Evolutionary conservation across 495 filamentous ascomycete species (phyloP), one percentile per base, ranked within the genome.

Genomic region (Massariosphaeria phaeospora): DNA sequence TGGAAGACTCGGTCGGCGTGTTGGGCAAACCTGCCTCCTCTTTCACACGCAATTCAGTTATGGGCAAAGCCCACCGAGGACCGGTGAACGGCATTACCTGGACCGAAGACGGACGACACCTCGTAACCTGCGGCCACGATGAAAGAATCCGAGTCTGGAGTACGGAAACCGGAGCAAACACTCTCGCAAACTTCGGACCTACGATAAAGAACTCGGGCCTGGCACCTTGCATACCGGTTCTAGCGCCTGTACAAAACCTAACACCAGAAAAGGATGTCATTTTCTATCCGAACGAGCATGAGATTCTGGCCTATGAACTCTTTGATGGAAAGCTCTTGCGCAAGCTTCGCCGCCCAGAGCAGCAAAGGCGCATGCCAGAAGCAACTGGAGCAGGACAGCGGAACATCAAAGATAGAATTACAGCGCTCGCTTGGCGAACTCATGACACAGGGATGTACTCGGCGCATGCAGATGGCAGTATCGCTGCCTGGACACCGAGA

Each of bases 121-220:
- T 96, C 12, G 75, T 96, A 20, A 89, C 86, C 5, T 76, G 83
- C 0, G 90, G 91, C 4, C 85, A 89, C 48, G 91, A 96, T 64
- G 72, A 85, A 31, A 78, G 84, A 8, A 83, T 96, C 41, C 79
- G 89, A 2, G 87, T 94, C 2, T 95, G 90, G 91, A 78, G 93
- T 67, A 79, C 84, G 12, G 72, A 72, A 0, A 86, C 83, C 0
- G 89, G 89, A 11, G 85, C 82, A 7, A 95, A 96, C 62, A 89
- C 84, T 1, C 75, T 95, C 2, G 86, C 81, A 0, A 89, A 82
- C 69, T 94, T 94, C 59, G 89, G 89, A 0, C 86, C 87, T 0
- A 74, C 77, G 2, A 75, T 93, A n/a, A 81, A 79, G 45, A 93
- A 93, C 59, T 75, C 75, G 12, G 77, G 83, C 62, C 71, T 88